A percentile compares a stretch with the other conserved stretches of the same genome.
Evolutionary conservation across 257 asterid genomes (phyloP).

Genomic region (Mitragyna speciosa): DNA sequence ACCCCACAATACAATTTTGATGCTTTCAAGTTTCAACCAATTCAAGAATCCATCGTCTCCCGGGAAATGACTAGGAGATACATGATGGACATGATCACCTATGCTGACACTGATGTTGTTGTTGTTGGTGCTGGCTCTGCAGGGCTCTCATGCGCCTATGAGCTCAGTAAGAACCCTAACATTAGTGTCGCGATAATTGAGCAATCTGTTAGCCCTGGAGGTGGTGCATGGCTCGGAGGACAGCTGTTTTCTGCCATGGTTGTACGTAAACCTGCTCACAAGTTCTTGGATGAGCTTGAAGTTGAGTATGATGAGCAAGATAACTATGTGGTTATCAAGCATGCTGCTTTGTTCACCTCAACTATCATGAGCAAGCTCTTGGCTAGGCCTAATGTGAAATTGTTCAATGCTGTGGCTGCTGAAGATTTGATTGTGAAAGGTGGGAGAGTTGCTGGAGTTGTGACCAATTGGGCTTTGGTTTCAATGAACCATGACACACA

Average conservation of each 20-base stretch:
- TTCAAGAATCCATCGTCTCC: conserved; percentile 72
- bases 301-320: conserved; percentile 78
- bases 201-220: conserved; percentile 92
- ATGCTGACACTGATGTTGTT: conserved; percentile 83
- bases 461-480: conserved; percentile 90
- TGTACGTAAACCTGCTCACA: conserved; percentile 85
- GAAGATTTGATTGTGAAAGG: conserved; percentile 85
- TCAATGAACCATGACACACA: conserved; percentile 92
- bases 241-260: conserved; percentile 94
- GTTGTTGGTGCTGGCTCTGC: conserved; percentile 87
- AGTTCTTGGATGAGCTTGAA: conserved; percentile 73
- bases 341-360: conserved; percentile 88
- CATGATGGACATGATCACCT: conserved; percentile 86
- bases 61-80: conserved; percentile 84
- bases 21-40: conserved; percentile 59
- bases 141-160: conserved; percentile 87
- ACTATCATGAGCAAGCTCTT: conserved; percentile 90
- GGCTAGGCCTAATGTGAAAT: conserved; percentile 80
- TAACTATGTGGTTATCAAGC: conserved; percentile 86
- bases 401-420: conserved; percentile 92
- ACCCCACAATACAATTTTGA: conserved; percentile 48
- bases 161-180: conserved; percentile 71
- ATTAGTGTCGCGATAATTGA: conserved; percentile 62
- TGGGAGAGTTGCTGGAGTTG: conserved; percentile 78
- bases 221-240: conserved; percentile 97